Conservation (phyloP, 164 flowering plant genomes). For the Protea cynaroides region DNA sequence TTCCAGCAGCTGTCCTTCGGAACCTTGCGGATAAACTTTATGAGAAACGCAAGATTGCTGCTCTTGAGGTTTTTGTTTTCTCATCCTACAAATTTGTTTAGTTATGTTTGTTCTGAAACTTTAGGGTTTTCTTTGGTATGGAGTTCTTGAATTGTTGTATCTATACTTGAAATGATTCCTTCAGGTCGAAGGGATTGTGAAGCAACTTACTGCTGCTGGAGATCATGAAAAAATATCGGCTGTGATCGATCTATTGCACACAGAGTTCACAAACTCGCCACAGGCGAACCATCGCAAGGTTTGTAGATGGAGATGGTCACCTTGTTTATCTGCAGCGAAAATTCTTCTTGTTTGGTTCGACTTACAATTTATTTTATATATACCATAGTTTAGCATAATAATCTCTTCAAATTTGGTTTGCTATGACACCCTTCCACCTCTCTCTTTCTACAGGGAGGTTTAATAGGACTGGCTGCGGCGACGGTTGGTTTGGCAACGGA, state of each 20-base stretch:
- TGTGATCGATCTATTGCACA: constrained; percentile 67
- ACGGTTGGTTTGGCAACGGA: constrained; percentile 86
- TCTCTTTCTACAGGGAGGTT: constrained; percentile 61
- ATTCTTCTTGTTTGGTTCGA: not conserved
- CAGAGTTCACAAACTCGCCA: constrained; percentile 67
- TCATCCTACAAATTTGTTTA: not conserved
- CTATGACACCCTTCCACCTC: not conserved
- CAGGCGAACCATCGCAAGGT: constrained; percentile 97
- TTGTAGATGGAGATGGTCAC: not conserved
- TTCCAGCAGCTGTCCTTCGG: constrained; percentile 72
- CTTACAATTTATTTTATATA: not conserved
- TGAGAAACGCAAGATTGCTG: constrained; percentile 97
- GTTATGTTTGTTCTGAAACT: not conserved
- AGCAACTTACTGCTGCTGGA: constrained; percentile 54
- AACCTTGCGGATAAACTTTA: constrained; percentile 89
- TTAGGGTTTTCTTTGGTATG: constrained; percentile 11
- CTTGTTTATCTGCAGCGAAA: not conserved
- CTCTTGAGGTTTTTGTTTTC: constrained; percentile 61
- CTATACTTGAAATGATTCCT: constrained; percentile 7
- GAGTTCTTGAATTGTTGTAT: not conserved
- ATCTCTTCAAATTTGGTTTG: constrained; percentile 5
- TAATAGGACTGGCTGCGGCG: constrained; percentile 91
- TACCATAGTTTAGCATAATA: not conserved
- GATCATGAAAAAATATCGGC: constrained; percentile 85
- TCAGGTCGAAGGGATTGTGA: constrained; percentile 92